Evolutionary conservation across 2,329 filamentous ascomycete species (phyloP).

Genomic region (Cladosporium halotolerans): DNA sequence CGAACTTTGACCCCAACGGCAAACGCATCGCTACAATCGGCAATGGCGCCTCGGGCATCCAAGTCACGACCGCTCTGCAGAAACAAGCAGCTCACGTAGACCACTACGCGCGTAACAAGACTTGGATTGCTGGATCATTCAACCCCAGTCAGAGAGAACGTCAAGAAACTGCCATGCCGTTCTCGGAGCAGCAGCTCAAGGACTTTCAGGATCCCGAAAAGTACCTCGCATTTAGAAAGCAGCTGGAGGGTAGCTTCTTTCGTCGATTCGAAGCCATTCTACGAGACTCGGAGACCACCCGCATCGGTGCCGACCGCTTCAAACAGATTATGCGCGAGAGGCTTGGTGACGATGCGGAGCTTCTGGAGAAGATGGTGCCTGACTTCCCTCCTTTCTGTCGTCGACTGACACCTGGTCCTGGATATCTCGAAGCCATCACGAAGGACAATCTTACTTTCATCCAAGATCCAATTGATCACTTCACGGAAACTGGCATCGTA

Average conservation of each 20-base stretch:
- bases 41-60: conserved; percentile 39
- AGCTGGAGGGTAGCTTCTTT: conserved; percentile 54
- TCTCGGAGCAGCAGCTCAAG: conserved; percentile 47
- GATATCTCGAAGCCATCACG: conserved; percentile 46
- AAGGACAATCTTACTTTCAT: conserved; percentile 42
- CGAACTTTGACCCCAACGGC: conserved; percentile 26
- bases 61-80: conserved; percentile 45
- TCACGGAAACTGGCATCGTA: conserved; percentile 35
- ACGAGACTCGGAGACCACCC: conserved; percentile 33
- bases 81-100: conserved; percentile 45
- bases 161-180: conserved; percentile 51
- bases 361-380: conserved; percentile 36
- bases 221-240: conserved; percentile 48
- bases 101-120: conserved; percentile 59
- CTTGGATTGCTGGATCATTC: conserved; percentile 62
- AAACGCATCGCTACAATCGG: conserved; percentile 39
- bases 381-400: conserved; percentile 36
- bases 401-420: conserved; percentile 43
- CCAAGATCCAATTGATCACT: conserved; percentile 35
- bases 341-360: conserved; percentile 31
- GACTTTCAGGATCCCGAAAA: conserved; percentile 54
- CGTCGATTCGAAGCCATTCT: conserved; percentile 38
- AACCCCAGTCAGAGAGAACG: conserved; percentile 46
- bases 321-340: conserved; percentile 35
- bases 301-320: conserved; percentile 31